Evolutionary conservation across 495 filamentous ascomycete species (phyloP), one percentile per base, ranked within the genome.

Genomic region (Penicillium chermesinum): DNA sequence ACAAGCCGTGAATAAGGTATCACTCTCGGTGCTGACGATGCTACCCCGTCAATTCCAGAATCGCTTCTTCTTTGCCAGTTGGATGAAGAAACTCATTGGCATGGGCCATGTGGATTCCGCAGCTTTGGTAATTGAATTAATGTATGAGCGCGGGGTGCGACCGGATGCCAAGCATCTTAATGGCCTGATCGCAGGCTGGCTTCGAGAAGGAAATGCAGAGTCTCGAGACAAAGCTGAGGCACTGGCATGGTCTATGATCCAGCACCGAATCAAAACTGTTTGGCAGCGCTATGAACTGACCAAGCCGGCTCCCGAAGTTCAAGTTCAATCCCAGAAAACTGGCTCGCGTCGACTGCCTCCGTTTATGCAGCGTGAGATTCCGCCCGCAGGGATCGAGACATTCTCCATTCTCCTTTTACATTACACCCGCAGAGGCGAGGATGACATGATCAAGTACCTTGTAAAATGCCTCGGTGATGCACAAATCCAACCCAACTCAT

Each of bases 21-120:
- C 78, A 3, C 55, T 78, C 10, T 69, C 72, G 1, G 70, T 68
- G 17, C 59, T 83, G 14, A 75, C 73, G 7, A 57, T 73, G 34
- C 57, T 89, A 15, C 85, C 87, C 6, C 68, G 76, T 7, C 68
- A 66, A 19, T 79, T 86, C 41, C 79, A 84, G 41, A 89, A 87
- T 56, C 81, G 86, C 34, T 89, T 85, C 65, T 91, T 91, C 63
- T 83, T 84, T 52, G 87, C 83, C 10, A 88, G 81, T 54, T 91
- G 86, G 86, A 73, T 89, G 57, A 89, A 88, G 63, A 83, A 87
- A 34, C 75, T 91, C 1, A 83, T 91, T 49, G 85, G 84, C 20
- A 79, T 81, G 57, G 84, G 81, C 5, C 79, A 88, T 46, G 68
- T 85, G 14, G 78, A 85, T 52, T 83, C 83, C 8, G 86, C 86